These are phyloP conservation scores for Calonectria fujianensis DNA, from an alignment of 2,329 filamentous ascomycete genomes.

Conservation along the genomic window DNA sequence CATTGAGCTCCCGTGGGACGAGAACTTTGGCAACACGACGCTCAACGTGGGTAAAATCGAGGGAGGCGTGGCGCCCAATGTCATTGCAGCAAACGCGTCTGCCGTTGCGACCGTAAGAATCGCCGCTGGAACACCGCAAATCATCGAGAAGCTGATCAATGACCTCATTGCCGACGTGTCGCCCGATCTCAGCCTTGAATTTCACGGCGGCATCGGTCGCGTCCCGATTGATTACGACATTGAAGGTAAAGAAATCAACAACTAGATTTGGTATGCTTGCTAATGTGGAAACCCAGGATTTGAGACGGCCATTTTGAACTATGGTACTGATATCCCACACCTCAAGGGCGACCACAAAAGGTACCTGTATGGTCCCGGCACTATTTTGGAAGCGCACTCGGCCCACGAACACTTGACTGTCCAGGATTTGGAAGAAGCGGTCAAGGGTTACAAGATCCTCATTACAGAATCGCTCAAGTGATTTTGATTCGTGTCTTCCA, in stretches of 20 bases:
- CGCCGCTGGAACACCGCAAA: conserved; percentile 36
- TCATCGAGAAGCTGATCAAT: neutral
- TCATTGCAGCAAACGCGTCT: conserved; percentile 77
- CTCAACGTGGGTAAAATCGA: conserved; percentile 85
- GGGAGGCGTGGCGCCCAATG: conserved; percentile 88
- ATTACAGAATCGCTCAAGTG: conserved; percentile 69
- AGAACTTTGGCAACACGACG: conserved; percentile 87
- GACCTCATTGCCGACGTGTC: neutral
- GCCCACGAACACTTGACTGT: conserved; percentile 85
- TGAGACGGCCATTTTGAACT: conserved; percentile 85
- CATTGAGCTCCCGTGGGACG: conserved; percentile 80
- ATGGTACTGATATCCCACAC: conserved; percentile 91
- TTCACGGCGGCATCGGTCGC: conserved; percentile 35
- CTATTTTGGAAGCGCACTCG: conserved; percentile 87
- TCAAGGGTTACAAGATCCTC: conserved; percentile 82
- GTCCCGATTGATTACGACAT: conserved; percentile 41
- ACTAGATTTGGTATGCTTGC: neutral
- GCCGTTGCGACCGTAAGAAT: conserved; percentile 27
- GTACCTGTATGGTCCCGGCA: conserved; percentile 78
- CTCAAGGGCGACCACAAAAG: conserved; percentile 78
- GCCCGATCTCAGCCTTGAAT: conserved; percentile 34
- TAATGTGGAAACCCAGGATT: conserved; percentile 70
- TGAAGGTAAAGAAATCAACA: conserved; percentile 6
- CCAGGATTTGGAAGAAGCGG: conserved; percentile 82
- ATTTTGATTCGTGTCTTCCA: neutral